Percentiles rank a stretch among this genome's conserved stretches.
Evolutionary conservation across 2,329 filamentous ascomycete genomes (phyloP).

Genomic region (Pseudopyricularia javanii): DNA sequence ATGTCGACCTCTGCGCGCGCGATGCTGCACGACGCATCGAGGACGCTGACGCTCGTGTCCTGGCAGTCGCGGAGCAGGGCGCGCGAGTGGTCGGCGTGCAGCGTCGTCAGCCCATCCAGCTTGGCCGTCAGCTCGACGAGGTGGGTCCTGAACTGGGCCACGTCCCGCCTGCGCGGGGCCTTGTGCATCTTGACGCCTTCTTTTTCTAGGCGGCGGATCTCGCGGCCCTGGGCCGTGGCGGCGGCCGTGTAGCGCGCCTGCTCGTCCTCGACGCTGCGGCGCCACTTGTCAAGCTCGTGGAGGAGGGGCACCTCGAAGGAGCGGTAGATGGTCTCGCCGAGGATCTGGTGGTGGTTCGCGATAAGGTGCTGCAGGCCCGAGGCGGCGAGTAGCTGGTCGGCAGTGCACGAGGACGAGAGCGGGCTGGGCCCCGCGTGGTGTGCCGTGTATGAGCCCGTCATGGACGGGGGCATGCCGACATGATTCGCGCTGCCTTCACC

Average conservation of each 20-base stretch:
- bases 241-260: slow-evolving; percentile 45
- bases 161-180: slow-evolving; percentile 40
- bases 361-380: slow-evolving; percentile 55
- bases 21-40: slow-evolving; percentile 52
- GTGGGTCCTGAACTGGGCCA: slow-evolving; percentile 49
- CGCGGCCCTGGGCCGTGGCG: slow-evolving; percentile 40
- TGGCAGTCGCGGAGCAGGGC: slow-evolving; percentile 50
- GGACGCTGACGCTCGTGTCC: slow-evolving; percentile 48
- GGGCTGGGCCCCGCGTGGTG: slow-evolving; percentile 16
- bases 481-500: slow-evolving; percentile 7
- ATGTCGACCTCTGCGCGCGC: slow-evolving; percentile 60
- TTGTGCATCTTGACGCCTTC: slow-evolving; percentile 50
- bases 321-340: slow-evolving; percentile 56
- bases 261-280: slow-evolving; percentile 50
- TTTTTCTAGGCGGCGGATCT: slow-evolving; percentile 53
- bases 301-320: slow-evolving; percentile 56
- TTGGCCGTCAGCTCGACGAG: slow-evolving; percentile 50
- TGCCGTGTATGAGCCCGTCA: slow-evolving; percentile 34
- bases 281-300: slow-evolving; percentile 58
- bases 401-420: slow-evolving; percentile 34
- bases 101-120: slow-evolving; percentile 47
- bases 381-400: slow-evolving; percentile 48
- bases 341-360: slow-evolving; percentile 59
- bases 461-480: slow-evolving; percentile 16
- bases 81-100: slow-evolving; percentile 49